Base-by-base conservation (phyloP, 768 basidiomycete species). In the Pulveroboletus ravenelii region DNA sequence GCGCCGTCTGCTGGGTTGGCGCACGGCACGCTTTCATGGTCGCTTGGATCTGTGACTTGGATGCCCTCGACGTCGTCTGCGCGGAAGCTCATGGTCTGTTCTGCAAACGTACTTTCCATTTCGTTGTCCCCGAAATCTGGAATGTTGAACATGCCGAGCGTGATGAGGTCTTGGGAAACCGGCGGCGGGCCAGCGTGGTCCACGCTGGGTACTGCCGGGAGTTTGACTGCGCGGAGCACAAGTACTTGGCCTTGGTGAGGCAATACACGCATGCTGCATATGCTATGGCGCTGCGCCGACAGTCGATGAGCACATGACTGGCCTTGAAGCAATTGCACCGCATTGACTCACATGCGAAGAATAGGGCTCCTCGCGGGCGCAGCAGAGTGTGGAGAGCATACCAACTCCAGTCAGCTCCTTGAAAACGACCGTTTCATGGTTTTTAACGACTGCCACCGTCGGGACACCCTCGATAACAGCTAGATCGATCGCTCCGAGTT, bases 161-260 rank as follows among this genome's bases (percentile, higher is more conserved):
- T 65, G 49, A 68, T 61, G 17, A 67, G 56, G 20, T 68, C 66
- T 31, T 58, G 59, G 10, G 66, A 50, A 12, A 45, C 40, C 10
- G 54, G 60, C 4, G 62, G 64, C 20, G 47, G 53, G 4, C 54
- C 55, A 25, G 41, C 34, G 29, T 29, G 38, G n/a, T 54, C 50
- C 17, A 18, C 13, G 23, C 3, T 23, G 1, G 57, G 54, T 5
- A 41, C 15, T 5, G 23, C 43, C 31, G 58, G 55, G 34, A 61
- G 58, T 36, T 58, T 62, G 41, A 77, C 54, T 4, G 70, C 67
- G 32, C 82, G 79, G 41, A 81, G 70, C 46, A 81, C 69, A 18
- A 84, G 66, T 12, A 84, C 63, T 46, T 79, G 72, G 9, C 69
- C 65, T 59, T 84, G 81, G 13, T 68, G 64, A 2, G 81, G 80